A percentile compares a stretch with the other conserved stretches of the same genome.
These are phyloP conservation scores for Silene coronaria DNA, from an alignment of 179 eudicot genomes.

Conservation along the genomic window DNA sequence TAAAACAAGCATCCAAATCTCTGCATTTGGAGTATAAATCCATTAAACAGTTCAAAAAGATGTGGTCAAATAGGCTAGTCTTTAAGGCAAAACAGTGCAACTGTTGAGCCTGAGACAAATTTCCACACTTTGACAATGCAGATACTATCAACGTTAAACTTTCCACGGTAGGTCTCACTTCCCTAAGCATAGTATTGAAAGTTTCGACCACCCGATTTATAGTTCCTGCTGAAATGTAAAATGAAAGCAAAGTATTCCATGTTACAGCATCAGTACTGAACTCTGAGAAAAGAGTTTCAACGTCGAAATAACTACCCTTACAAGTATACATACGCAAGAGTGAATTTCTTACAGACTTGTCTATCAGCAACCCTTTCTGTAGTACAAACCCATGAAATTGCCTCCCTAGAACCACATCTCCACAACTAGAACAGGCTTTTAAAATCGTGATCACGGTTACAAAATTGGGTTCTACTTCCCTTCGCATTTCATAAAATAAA, in stretches of 20 bases:
- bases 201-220: slow-evolving; percentile 8
- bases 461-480: slow-evolving; percentile 38
- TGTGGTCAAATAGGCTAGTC: slow-evolving; percentile 35
- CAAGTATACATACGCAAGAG: slow-evolving; percentile 41
- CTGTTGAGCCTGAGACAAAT: slow-evolving; percentile 28
- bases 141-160: slow-evolving; percentile 43
- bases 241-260: slow-evolving; percentile 50
- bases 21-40: slow-evolving; percentile 45
- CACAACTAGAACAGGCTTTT: slow-evolving; percentile 32
- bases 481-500: slow-evolving; percentile 40
- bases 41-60: slow-evolving; percentile 39
- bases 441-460: slow-evolving; percentile 51
- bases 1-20: slow-evolving; percentile 32
- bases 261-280: slow-evolving; percentile 39
- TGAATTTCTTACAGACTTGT: slow-evolving; percentile 38
- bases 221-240: slow-evolving; percentile 25
- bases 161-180: slow-evolving; percentile 37
- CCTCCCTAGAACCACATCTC: slow-evolving; percentile 32
- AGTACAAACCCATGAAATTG: slow-evolving; percentile 43
- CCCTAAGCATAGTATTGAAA: slow-evolving; percentile 34
- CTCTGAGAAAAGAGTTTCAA: slow-evolving; percentile 37
- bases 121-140: slow-evolving; percentile 30
- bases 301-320: slow-evolving; percentile 23
- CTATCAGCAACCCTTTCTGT: slow-evolving; percentile 33
- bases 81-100: slow-evolving; percentile 50